phyloP scores from a whole-genome alignment of 306 rosid genomes.

The Notholithocarpus densiflorus region DNA sequence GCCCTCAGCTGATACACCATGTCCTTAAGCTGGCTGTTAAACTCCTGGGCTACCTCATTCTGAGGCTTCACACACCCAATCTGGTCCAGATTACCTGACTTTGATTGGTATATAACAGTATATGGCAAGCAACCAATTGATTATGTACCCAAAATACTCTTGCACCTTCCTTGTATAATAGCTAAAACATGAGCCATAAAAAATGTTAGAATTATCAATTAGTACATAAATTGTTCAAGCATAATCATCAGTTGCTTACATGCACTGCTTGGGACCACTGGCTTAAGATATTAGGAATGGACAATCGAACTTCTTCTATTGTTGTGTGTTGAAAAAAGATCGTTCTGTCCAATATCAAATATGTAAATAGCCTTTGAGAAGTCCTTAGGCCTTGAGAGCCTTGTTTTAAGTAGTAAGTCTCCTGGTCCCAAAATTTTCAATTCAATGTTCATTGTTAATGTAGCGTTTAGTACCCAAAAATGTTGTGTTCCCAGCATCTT shows the following conservation, averaged over 20 bases:
- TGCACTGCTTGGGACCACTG: constrained; percentile 50
- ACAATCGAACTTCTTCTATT: constrained; percentile 52
- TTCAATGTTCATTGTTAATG: background rate
- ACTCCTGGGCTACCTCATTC: constrained; percentile 72
- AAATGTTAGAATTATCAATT: background rate
- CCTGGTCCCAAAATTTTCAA: constrained; percentile 31
- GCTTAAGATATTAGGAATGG: constrained; percentile 61
- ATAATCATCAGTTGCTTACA: constrained; percentile 26
- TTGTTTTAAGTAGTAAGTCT: constrained; percentile 35
- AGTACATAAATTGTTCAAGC: background rate
- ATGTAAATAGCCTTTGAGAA: constrained; percentile 74
- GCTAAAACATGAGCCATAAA: constrained; percentile 38
- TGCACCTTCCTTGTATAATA: constrained; percentile 69
- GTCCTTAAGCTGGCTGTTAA: constrained; percentile 63
- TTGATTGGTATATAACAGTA: constrained; percentile 39
- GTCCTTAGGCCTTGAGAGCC: constrained; percentile 64
- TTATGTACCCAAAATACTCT: constrained; percentile 80
- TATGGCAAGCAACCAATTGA: constrained; percentile 80
- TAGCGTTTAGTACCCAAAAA: background rate
- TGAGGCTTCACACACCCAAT: constrained; percentile 66
- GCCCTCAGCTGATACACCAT: constrained; percentile 35
- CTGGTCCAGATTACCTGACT: constrained; percentile 51
- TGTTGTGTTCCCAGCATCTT: background rate
- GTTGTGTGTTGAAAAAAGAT: constrained; percentile 54
- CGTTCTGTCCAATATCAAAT: constrained; percentile 89